phyloP scores from a whole-genome alignment of 2,329 filamentous ascomycete genomes.

The Fusarium multiceps region DNA sequence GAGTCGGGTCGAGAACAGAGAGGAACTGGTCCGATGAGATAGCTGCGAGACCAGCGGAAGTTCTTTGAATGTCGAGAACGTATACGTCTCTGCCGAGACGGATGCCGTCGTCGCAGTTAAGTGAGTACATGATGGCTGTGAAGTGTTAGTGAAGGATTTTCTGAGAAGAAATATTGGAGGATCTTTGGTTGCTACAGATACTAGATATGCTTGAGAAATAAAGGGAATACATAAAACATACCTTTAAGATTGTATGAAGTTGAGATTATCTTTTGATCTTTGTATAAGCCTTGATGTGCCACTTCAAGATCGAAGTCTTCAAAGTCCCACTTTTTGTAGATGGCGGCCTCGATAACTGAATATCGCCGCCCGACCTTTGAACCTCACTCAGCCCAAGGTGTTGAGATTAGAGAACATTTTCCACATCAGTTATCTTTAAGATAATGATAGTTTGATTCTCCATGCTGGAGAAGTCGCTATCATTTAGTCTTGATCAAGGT shows the following conservation, averaged over 20 bases:
- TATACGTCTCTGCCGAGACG: constrained; percentile 59
- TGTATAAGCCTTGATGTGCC: not conserved
- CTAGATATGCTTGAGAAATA: accelerated
- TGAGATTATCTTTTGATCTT: not conserved
- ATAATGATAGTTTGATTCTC: too few species aligned
- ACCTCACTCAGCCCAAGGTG: not conserved
- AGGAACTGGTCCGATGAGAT: constrained; percentile 79
- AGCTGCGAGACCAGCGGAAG: constrained; percentile 64
- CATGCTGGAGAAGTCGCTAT: too few species aligned
- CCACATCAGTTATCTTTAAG: too few species aligned
- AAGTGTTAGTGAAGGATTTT: constrained; percentile 9
- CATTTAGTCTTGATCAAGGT: too few species aligned
- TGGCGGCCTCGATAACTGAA: constrained; percentile 48
- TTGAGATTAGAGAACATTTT: too few species aligned
- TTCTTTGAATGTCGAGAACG: constrained; percentile 68
- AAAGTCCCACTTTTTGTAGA: constrained; percentile 38
- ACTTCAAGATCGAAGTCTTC: constrained; percentile 36
- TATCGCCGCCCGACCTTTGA: constrained; percentile 16
- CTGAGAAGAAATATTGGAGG: not conserved
- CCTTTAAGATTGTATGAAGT: not conserved
- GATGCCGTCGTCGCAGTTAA: constrained; percentile 49
- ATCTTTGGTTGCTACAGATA: accelerated
- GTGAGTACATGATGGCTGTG: constrained; percentile 48
- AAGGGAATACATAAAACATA: not conserved
- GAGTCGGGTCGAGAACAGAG: constrained; percentile 70